Evolutionary conservation across 169 alveolate species (phyloP), one percentile per base, ranked within the genome.

Genomic region (Eimeria praecox): DNA sequence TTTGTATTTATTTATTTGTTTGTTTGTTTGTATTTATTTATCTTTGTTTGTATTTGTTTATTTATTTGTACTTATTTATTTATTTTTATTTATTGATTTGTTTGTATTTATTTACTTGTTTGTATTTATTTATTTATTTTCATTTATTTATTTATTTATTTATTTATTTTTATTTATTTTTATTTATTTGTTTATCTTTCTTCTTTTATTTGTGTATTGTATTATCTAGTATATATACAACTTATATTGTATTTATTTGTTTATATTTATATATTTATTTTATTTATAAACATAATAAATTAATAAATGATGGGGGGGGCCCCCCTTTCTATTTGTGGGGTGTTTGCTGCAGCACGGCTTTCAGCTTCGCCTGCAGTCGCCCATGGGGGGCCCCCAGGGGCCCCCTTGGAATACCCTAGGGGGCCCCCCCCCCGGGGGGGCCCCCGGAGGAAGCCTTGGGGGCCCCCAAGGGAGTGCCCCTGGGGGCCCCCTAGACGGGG

Each of bases 271-370:
- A 30, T 14, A 73, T 18, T 42, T 78, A 38, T 49, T 8, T 49
- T 49, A 49, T 49, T 49, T 49, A 49, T 49, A 49, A 49, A 49
- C 12, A 12, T 49, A 49, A 49, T 49, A 49, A 8, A 49, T 49
- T 8, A 8, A 20, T 56, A 56, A 9, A 56, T n/a, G n/a, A n/a
- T n/a, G n/a, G n/a, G n/a, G n/a, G 66, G 35, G 44, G 44, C 90
- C 52, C 69, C 69, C 54, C 44, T 80, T 8, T 46, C 44, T n/a
- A n/a, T 49, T 3, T 49, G 33, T 10, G 3, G 71, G 12, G 40
- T 35, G 64, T 40, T 27, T 44, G 56, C 56, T 24, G 64, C 90
- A 80, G 90, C 90, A 80, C 52, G 90, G 71, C 38, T 80, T 80
- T 24, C 69, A 80, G 44, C 27, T 80, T 24, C 90, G 90, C 30